A percentile compares a stretch with the other conserved stretches of the same genome.
Conservation (phyloP, 805 yeast genomes). For the Clavispora fructus region DNA sequence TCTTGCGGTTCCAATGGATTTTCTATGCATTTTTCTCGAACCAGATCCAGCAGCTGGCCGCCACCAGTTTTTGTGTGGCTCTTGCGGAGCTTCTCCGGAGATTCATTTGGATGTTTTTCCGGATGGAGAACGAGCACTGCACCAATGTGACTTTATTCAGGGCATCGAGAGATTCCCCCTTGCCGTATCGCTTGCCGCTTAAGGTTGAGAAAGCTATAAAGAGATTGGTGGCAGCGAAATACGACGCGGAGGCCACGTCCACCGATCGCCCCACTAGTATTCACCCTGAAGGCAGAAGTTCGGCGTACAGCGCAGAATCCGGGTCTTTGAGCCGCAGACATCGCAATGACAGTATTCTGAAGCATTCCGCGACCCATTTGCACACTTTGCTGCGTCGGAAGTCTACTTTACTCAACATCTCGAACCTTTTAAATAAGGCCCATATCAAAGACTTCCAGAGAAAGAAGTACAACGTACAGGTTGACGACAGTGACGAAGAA, state of each 20-base stretch:
- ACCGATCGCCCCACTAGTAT: conserved; percentile 2
- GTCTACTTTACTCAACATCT: conserved; percentile 39
- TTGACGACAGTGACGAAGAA: conserved; percentile 29
- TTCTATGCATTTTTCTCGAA: conserved; percentile 74
- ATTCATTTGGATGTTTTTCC: conserved; percentile 83
- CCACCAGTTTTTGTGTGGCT: conserved; percentile 78
- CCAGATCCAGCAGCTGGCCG: conserved; percentile 83
- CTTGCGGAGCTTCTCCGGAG: conserved; percentile 78
- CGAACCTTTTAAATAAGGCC: conserved; percentile 61
- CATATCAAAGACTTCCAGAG: conserved; percentile 85
- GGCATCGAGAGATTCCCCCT: conserved; percentile 81
- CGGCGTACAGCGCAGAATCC: conserved; percentile 2
- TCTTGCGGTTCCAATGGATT: conserved; percentile 86
- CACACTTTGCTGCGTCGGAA: conserved; percentile 15
- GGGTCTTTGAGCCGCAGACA: not conserved
- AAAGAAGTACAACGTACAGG: conserved; percentile 33
- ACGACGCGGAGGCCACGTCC: conserved; percentile 9
- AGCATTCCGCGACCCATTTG: not conserved
- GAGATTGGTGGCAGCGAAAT: conserved; percentile 30
- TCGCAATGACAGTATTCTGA: not conserved
- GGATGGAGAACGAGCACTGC: conserved; percentile 95
- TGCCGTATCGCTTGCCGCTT: conserved; percentile 60
- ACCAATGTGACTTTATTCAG: conserved; percentile 80
- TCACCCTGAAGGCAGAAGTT: conserved; percentile 10
- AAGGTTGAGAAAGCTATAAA: conserved; percentile 34